Base-by-base conservation (phyloP, 2,329 filamentous ascomycete genomes). In the Aspergillus ochraceus region DNA sequence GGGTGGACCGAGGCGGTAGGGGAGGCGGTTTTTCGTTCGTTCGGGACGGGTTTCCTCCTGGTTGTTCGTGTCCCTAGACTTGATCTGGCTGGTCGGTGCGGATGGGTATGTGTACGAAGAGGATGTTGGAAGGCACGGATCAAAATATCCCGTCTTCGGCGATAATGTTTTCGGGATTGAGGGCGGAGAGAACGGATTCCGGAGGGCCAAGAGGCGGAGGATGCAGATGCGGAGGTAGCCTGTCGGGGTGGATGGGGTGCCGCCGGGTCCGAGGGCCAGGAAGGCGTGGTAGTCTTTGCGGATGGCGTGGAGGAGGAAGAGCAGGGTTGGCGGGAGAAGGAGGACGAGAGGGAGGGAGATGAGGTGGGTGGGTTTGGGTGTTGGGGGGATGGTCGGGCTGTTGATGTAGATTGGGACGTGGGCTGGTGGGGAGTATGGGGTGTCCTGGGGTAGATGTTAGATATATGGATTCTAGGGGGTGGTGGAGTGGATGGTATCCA, bases 221-320 rank as follows among this genome's bases (percentile, higher is more conserved):
- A 86, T 85, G 63, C 88, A 89, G 74, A 95, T 87, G 57, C 86
- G 84, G 26, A 91, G 76, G 74, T 94, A 96, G 64, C 91, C 91
- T 5, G 76, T 64, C 47, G 90, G 84, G 0, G 89, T 95, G 2
- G 88, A 83, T 0, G 91, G 90, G 0, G 90, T 94, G 60, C 91
- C 91, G 24, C 91, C 91, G 0, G 90, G 91, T 0, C 91, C 91
- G 20, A 96, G 86, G 45, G 84, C 84, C 64, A 94, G 79, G 76
- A 92, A 95, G 72, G 88, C 89, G 55, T 81, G 79, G 76, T 92
- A 95, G 61, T 70, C 71, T 59, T 66, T 66, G 49, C 63, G 68
- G 79, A 94, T 90, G 70, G 86, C 85, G 70, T 86, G 85, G 67
- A 90, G 75, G 60, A 80, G 70, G 60, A 68, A 59, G n/a, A 83